Percentiles rank a stretch among this genome's conserved stretches.
These are phyloP conservation scores for Monosporascus sp. DNA, from an alignment of 2,329 filamentous ascomycete genomes.

Conservation along the genomic window DNA sequence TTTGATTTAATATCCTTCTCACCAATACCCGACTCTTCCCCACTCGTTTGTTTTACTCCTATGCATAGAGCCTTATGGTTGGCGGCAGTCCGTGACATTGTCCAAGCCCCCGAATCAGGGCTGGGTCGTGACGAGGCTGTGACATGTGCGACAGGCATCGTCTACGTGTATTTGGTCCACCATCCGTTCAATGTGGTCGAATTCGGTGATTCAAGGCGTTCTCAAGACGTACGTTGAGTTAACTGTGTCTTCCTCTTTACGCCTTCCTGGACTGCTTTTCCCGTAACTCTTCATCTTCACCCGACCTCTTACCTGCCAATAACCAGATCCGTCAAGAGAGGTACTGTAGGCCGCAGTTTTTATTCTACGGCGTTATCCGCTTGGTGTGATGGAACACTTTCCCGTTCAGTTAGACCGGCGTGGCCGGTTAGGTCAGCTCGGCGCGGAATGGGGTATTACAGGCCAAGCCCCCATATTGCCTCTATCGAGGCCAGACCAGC, in stretches of 20 bases:
- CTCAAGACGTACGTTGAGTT: too few species aligned
- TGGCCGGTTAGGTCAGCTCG: conserved; percentile 44
- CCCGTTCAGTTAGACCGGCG: conserved; percentile 33
- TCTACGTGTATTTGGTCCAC: background rate
- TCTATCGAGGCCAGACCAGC: conserved; percentile 36
- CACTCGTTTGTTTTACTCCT: background rate
- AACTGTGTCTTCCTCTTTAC: too few species aligned
- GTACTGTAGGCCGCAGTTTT: too few species aligned
- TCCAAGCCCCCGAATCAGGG: background rate
- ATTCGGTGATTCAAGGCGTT: background rate
- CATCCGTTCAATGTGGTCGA: background rate
- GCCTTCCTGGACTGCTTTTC: too few species aligned
- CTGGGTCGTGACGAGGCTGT: background rate
- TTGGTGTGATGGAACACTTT: conserved; percentile 14
- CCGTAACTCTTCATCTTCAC: too few species aligned
- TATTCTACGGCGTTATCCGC: too few species aligned
- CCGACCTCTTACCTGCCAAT: too few species aligned
- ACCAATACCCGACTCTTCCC: background rate
- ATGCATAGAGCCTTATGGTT: background rate
- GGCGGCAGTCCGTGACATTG: background rate
- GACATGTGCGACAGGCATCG: background rate
- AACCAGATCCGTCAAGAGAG: too few species aligned
- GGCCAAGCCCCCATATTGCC: conserved; percentile 33
- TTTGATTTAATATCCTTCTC: too few species aligned
- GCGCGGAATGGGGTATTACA: conserved; percentile 44